phyloP scores from a whole-genome alignment of 1,139 yeast genomes.

The Geotrichum klebahnii region DNA sequence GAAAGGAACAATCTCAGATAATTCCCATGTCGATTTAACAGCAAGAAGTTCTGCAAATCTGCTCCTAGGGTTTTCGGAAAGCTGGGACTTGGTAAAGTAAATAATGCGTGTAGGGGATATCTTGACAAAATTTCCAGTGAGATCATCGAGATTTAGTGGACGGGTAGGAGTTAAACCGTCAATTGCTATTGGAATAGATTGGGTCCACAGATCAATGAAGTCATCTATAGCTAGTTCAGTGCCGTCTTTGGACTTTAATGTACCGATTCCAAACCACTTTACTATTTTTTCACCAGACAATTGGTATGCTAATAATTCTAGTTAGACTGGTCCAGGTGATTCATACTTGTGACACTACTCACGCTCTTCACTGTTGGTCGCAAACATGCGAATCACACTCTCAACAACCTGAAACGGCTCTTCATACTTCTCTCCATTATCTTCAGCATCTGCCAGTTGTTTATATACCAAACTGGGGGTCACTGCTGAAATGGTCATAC shows the following conservation, averaged over 20 bases:
- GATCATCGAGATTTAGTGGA: slow-evolving; percentile 50
- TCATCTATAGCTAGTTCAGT: slow-evolving; percentile 15
- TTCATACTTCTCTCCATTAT: too few species aligned
- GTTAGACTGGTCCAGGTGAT: slow-evolving; percentile 4
- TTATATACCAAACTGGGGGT: slow-evolving; percentile 33
- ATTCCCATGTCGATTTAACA: slow-evolving; percentile 62
- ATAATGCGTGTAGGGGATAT: slow-evolving; percentile 48
- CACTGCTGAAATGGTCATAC: slow-evolving; percentile 25
- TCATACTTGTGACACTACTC: slow-evolving; percentile 17
- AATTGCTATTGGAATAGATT: slow-evolving; percentile 28
- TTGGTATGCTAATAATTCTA: slow-evolving; percentile 30
- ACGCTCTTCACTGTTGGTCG: slow-evolving; percentile 28
- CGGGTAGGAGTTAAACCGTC: slow-evolving; percentile 39
- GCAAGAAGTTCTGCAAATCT: slow-evolving; percentile 62
- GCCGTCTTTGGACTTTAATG: slow-evolving; percentile 43
- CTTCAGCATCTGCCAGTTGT: slow-evolving; percentile 23
- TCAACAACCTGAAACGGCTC: slow-evolving; percentile 42
- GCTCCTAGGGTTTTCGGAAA: slow-evolving; percentile 51
- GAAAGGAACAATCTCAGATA: slow-evolving; percentile 69
- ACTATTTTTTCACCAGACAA: slow-evolving; percentile 47
- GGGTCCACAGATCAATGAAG: slow-evolving; percentile 29
- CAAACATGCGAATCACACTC: slow-evolving; percentile 50
- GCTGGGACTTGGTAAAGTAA: slow-evolving; percentile 47
- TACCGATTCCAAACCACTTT: slow-evolving; percentile 57
- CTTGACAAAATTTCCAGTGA: slow-evolving; percentile 54